Percentiles rank a stretch among this genome's conserved stretches.
phyloP scores from a whole-genome alignment of 352 stramenopile genomes.

The Globisporangium rhizosaccharum region DNA sequence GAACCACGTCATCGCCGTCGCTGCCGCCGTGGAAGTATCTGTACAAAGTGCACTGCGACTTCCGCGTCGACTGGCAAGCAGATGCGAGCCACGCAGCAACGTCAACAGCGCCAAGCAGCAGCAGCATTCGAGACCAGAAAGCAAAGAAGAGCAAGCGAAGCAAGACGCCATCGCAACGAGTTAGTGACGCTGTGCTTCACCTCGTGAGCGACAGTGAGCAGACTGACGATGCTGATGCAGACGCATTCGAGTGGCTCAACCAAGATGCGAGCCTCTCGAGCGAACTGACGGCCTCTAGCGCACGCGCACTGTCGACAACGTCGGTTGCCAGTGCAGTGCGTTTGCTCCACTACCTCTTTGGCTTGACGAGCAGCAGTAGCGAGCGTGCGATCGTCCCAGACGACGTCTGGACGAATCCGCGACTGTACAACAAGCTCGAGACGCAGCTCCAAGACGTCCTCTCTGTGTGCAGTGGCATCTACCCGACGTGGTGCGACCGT shows the following conservation, averaged over 20 bases:
- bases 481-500: constrained; percentile 71
- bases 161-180: background rate
- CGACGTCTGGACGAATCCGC: constrained; percentile 62
- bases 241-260: constrained; percentile 21
- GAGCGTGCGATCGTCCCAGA: constrained; percentile 22
- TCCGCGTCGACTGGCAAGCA: constrained; percentile 49
- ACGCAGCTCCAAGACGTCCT: constrained; percentile 77
- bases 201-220: background rate
- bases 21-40: constrained; percentile 70
- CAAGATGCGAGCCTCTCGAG: background rate
- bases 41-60: constrained; percentile 72
- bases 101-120: background rate
- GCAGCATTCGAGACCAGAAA: background rate
- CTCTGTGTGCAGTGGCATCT: constrained; percentile 78
- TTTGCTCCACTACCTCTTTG: constrained; percentile 56
- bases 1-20: background rate
- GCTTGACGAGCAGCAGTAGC: constrained; percentile 20
- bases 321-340: constrained; percentile 39
- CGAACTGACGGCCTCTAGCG: too few relatives aligned
- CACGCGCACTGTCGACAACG: background rate
- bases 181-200: constrained; percentile 3
- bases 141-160: constrained; percentile 9
- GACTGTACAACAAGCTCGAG: constrained; percentile 77
- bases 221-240: background rate
- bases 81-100: constrained; percentile 1